Evolutionary conservation across 75 land plant species (phyloP), one percentile per base, ranked within the genome.

Genomic region (Chamaecyparis obtusa): DNA sequence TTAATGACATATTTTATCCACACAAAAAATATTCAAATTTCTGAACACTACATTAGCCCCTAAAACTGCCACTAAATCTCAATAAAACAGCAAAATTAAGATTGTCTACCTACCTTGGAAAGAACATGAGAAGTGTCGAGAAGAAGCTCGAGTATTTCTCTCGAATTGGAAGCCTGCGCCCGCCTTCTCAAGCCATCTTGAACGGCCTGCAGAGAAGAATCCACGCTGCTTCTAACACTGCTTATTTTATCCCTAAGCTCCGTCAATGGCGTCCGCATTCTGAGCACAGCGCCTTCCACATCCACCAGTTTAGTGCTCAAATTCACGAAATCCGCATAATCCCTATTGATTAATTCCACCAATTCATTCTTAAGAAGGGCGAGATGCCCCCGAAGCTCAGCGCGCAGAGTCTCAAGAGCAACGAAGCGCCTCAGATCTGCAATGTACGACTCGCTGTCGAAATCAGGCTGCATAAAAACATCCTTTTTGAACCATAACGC

Each of bases 61-160:
- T 51, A 14, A 13, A 14, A 51, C 55, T 14, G 16, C 55, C 55
- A 51, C 54, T 51, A 13, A 51, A 51, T 51, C 54, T 51, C 2
- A 51, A 13, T 11, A 51, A 64, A 64, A 64, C 69, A 24, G 7
- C 1, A 64, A 21, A 64, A 8, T 24, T 64, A 64, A 24, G 69
- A 21, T 64, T 64, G 69, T 24, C 13, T 74, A 10, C 76, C 11
- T 83, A 98, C 99, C 97, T 98, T 98, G 27, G 99, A 98, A 21
- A 98, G 93, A 14, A 98, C 99, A 84, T 98, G 99, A 83, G 95
- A 95, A n/a, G 99, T 98, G 77, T 98, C 99, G 15, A 98, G 93
- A 86, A 98, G 91, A 67, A 95, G 76, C 92, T 98, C 99, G 14
- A 98, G 86, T 5, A 92, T 89, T 89, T 98, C 99, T 64, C 99